Conservation (phyloP, 2,329 filamentous ascomycete genomes). For the Calonectria pteridis region DNA sequence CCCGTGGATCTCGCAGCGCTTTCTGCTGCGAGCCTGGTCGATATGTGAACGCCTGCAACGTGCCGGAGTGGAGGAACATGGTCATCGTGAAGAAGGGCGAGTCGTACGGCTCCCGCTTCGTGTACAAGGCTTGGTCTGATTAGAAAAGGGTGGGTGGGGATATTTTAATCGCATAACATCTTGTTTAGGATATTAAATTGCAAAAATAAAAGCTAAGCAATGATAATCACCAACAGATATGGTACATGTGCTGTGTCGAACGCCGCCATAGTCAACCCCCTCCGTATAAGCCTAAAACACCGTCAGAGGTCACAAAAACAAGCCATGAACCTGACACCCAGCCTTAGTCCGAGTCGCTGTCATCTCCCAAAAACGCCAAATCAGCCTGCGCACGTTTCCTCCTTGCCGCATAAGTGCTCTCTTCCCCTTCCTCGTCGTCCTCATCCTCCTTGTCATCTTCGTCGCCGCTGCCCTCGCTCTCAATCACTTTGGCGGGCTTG, state of each 20-base stretch:
- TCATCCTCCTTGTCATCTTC: slow-evolving; percentile 43
- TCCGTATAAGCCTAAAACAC: neutral
- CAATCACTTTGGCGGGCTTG: slow-evolving; percentile 48
- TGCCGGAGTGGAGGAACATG: slow-evolving; percentile 83
- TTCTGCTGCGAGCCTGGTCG: slow-evolving; percentile 95
- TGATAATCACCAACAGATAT: slow-evolving; percentile 3
- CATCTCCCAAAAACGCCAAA: slow-evolving; percentile 76
- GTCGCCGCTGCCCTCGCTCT: slow-evolving; percentile 46
- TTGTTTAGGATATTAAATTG: neutral
- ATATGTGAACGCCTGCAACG: slow-evolving; percentile 90
- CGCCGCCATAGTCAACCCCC: neutral
- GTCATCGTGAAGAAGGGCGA: slow-evolving; percentile 86
- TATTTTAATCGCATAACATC: neutral
- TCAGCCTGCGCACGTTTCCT: slow-evolving; percentile 64
- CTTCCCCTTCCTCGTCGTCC: slow-evolving; percentile 47
- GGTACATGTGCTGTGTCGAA: neutral
- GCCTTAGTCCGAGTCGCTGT: slow-evolving; percentile 72
- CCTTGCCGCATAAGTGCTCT: slow-evolving; percentile 56
- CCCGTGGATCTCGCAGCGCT: slow-evolving; percentile 76
- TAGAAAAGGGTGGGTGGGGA: slow-evolving; percentile 49
- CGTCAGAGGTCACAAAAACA: slow-evolving; percentile 7
- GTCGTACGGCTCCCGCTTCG: slow-evolving; percentile 82
- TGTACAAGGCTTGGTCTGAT: slow-evolving; percentile 88
- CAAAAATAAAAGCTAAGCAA: neutral
- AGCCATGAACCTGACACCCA: neutral